Base-by-base conservation (phyloP, 352 stramenopile genomes). In the Globisporangium iwayamae region DNA sequence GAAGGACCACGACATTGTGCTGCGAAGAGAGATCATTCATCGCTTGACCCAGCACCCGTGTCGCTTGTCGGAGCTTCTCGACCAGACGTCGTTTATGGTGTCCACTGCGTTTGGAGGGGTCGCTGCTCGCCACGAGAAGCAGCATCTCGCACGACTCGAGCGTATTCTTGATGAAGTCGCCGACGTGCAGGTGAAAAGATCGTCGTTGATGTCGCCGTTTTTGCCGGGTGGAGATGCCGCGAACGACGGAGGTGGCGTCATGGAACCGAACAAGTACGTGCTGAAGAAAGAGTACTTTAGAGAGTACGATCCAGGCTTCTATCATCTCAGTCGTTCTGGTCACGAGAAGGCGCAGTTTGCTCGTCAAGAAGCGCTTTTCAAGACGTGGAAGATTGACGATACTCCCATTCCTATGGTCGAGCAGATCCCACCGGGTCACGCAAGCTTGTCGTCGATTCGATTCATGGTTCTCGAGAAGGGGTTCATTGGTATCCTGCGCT, bases 21-120 rank as follows among this genome's bases (percentile, higher is more conserved):
- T 98, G 39, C 83, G 89, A 9, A 77, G 91, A 20, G 89, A 98
- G 60, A 81, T 98, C 52, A 79, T 98, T 4, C 91, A 98, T 70
- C 76, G 85, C 1, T 60, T 97, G 28, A 82, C 79, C 18, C 75
- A 90, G 58, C 74, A 90, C 13, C 80, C 85, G n/a, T 93, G 77
- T 22, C 72, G 79, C 14, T 57, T 90, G 18, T 95, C 86, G 1
- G 79, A 93, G 47, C 62, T 95, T 25, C 73, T 93, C 8, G 86
- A 95, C 20, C 84, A 95, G 54, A 93, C 86, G 0, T 83, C 78
- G 2, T 91, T 90, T 50, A 82, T 93, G 58, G 75, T 86, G 20
- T 85, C 78, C 11, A 91, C 78, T 10, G 78, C 82, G 28, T 93
- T 82, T 56, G 81, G 82, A 57, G 78, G 80, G 2, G 76, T 89